Conservation (phyloP, 2,329 filamentous ascomycete genomes). For the Sarocladium oryzae region DNA sequence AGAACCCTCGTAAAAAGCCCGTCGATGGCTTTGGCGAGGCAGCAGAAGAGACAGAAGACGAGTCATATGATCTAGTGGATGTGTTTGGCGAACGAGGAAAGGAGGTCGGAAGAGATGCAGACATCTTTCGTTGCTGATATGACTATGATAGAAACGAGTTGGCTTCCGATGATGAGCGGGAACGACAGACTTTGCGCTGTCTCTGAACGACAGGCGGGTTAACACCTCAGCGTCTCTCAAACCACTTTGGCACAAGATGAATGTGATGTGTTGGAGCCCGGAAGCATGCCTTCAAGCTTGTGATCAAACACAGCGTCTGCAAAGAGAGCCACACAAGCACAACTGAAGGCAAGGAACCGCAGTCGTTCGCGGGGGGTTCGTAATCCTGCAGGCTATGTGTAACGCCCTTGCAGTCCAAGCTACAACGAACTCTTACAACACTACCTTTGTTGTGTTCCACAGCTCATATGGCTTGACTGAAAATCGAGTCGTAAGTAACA, state of each 20-base stretch:
- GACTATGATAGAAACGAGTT: background rate
- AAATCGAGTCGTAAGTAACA: constrained; percentile 4
- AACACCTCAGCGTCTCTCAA: background rate
- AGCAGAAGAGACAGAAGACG: constrained; percentile 56
- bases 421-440: background rate
- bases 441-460: background rate
- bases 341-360: constrained; percentile 2
- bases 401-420: background rate
- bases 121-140: constrained; percentile 31
- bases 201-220: background rate
- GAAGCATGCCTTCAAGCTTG: background rate
- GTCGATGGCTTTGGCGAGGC: constrained; percentile 50
- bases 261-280: background rate
- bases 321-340: background rate
- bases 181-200: background rate
- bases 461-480: background rate
- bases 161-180: background rate
- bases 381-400: constrained; percentile 2
- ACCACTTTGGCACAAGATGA: background rate
- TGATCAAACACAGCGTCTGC: background rate
- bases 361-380: background rate
- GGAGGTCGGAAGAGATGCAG: constrained; percentile 46
- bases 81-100: constrained; percentile 57
- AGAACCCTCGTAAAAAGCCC: constrained; percentile 45
- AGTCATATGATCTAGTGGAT: constrained; percentile 57